phyloP scores from a whole-genome alignment of 2,329 filamentous ascomycete species.

The Ophiostoma tasmaniense region DNA sequence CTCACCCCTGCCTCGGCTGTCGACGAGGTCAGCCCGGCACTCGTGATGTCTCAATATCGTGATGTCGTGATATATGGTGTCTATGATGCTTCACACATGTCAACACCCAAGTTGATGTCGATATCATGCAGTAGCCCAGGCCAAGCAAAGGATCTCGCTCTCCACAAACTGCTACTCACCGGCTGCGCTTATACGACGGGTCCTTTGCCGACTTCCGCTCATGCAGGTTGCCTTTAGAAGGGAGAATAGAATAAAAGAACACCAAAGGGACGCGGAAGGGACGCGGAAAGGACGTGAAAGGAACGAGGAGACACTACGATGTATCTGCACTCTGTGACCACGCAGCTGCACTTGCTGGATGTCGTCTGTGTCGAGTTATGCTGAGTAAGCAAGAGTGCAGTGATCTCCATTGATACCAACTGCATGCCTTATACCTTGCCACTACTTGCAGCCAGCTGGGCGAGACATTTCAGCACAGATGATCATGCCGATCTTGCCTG shows the following conservation, averaged over 20 bases:
- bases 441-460: too few relatives aligned
- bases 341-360: too few relatives aligned
- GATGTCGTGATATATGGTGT: background rate
- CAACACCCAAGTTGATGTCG: background rate
- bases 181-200: background rate
- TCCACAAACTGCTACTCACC: background rate
- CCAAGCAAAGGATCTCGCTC: background rate
- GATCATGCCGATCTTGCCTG: background rate
- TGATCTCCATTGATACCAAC: too few relatives aligned
- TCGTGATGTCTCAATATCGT: background rate
- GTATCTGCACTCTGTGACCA: too few relatives aligned
- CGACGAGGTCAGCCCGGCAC: too few relatives aligned
- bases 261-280: background rate
- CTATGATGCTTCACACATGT: background rate
- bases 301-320: too few relatives aligned
- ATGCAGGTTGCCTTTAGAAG: background rate
- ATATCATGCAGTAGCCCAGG: background rate
- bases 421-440: too few relatives aligned
- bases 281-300: too few relatives aligned
- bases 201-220: background rate
- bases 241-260: background rate
- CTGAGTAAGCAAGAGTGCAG: too few relatives aligned
- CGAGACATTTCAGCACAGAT: background rate
- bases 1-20: background rate
- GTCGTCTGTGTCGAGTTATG: too few relatives aligned